These are phyloP conservation scores for Xerocomellus chrysenteron DNA, from an alignment of 768 basidiomycete genomes.

Conservation along the genomic window DNA sequence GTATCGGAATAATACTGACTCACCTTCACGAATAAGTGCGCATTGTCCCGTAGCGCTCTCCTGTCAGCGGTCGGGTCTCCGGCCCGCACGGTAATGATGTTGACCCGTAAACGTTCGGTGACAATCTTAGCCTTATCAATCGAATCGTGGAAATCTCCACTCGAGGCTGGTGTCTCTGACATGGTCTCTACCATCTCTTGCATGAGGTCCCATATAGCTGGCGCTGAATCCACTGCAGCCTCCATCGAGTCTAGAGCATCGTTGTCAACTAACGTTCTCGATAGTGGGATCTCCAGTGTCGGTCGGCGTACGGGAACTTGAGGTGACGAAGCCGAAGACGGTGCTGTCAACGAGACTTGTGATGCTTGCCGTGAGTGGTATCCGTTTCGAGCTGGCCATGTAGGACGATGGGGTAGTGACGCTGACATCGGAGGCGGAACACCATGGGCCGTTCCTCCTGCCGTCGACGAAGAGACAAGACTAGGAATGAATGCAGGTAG, in stretches of 20 bases:
- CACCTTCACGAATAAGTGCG: slow-evolving; percentile 81
- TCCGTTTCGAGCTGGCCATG: slow-evolving; percentile 9
- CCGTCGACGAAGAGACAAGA: slow-evolving; percentile 10
- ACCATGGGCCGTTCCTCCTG: slow-evolving; percentile 4
- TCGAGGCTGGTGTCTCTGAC: slow-evolving; percentile 41
- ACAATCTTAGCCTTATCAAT: slow-evolving; percentile 62
- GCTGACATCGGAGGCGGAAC: slow-evolving; percentile 8
- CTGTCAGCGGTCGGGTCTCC: slow-evolving; percentile 54
- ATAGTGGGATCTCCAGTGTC: slow-evolving; percentile 50
- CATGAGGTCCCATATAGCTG: slow-evolving; percentile 79
- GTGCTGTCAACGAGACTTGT: slow-evolving; percentile 40
- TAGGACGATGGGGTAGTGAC: slow-evolving; percentile 13
- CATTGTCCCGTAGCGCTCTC: slow-evolving; percentile 70
- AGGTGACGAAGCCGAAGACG: slow-evolving; percentile 38
- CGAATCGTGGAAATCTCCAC: slow-evolving; percentile 48
- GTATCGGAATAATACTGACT: slow-evolving; percentile 1
- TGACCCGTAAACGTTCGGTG: slow-evolving; percentile 60
- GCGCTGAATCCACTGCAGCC: slow-evolving; percentile 74
- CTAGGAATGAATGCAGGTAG: slow-evolving; percentile 26
- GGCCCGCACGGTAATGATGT: slow-evolving; percentile 57
- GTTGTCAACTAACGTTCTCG: slow-evolving; percentile 69
- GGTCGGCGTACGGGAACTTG: slow-evolving; percentile 27
- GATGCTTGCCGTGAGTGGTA: slow-evolving; percentile 46
- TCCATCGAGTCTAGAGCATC: slow-evolving; percentile 80
- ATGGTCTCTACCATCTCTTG: slow-evolving; percentile 69